A percentile compares a stretch with the other conserved stretches of the same genome.
phyloP scores from a whole-genome alignment of 2,329 filamentous ascomycete species.

The Stagonosporopsis vannaccii region DNA sequence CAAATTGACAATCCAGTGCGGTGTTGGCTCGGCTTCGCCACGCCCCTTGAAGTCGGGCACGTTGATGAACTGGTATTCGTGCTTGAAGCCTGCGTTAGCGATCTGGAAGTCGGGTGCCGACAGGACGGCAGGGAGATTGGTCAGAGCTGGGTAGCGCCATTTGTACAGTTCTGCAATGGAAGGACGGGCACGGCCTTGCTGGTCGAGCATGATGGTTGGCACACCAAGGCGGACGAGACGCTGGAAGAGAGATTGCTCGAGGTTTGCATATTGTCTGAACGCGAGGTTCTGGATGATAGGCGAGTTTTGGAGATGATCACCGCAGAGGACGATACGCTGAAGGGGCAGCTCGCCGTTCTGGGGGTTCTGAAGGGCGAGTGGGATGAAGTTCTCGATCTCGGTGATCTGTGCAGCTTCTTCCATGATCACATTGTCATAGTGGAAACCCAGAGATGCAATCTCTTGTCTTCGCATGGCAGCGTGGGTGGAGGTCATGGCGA shows the following conservation, averaged over 20 bases:
- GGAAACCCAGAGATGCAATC: constrained; percentile 90
- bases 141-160: constrained; percentile 87
- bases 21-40: constrained; percentile 87
- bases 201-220: constrained; percentile 87
- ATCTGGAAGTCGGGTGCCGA: constrained; percentile 72
- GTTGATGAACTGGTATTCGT: constrained; percentile 96
- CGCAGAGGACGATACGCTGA: constrained; percentile 88
- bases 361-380: constrained; percentile 87
- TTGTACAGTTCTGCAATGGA: constrained; percentile 88
- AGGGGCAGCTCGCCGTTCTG: constrained; percentile 75
- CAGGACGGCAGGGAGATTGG: constrained; percentile 78
- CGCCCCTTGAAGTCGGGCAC: constrained; percentile 90
- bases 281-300: constrained; percentile 94
- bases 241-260: constrained; percentile 94
- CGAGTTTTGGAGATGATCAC: constrained; percentile 96
- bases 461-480: constrained; percentile 93
- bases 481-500: constrained; percentile 98
- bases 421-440: constrained; percentile 97
- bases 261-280: constrained; percentile 92
- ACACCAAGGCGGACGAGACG: constrained; percentile 89
- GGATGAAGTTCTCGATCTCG: constrained; percentile 96
- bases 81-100: constrained; percentile 91
- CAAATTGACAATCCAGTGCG: constrained; percentile 95
- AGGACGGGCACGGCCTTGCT: constrained; percentile 89
- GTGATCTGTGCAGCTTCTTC: constrained; percentile 98